Conservation (phyloP, 1,139 yeast genomes). For the Geotrichum siamense region DNA sequence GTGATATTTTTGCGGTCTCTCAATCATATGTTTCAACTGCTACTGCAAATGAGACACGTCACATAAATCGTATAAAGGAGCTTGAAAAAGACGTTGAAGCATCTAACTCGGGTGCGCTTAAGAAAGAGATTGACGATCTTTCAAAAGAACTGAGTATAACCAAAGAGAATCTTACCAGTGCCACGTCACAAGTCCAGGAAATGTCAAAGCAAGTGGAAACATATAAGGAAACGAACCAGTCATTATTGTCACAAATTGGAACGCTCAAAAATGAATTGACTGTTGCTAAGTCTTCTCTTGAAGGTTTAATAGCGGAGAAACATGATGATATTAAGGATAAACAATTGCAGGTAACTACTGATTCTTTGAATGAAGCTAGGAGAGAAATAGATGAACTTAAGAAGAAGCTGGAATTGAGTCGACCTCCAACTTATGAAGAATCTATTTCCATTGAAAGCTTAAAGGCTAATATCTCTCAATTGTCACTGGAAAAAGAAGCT, state of each 20-base stretch:
- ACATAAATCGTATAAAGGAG: neutral
- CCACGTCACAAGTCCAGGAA: neutral
- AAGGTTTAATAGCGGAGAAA: neutral
- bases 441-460: constrained; percentile 1
- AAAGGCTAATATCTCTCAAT: neutral
- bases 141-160: neutral
- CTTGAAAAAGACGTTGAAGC: neutral
- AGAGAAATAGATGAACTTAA: neutral
- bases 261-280: neutral
- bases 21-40: constrained; percentile 40
- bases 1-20: constrained; percentile 52
- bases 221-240: neutral
- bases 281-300: neutral
- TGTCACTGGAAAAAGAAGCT: constrained; percentile 4
- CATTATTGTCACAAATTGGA: neutral
- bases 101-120: neutral
- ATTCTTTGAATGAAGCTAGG: neutral
- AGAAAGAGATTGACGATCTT: neutral
- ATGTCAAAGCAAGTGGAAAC: neutral
- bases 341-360: neutral
- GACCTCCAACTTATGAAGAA: constrained; percentile 4
- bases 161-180: neutral
- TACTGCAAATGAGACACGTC: constrained; percentile 3
- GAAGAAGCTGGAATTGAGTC: neutral
- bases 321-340: neutral